phyloP scores from a whole-genome alignment of 2,329 filamentous ascomycete genomes.

The Fusarium musae region DNA sequence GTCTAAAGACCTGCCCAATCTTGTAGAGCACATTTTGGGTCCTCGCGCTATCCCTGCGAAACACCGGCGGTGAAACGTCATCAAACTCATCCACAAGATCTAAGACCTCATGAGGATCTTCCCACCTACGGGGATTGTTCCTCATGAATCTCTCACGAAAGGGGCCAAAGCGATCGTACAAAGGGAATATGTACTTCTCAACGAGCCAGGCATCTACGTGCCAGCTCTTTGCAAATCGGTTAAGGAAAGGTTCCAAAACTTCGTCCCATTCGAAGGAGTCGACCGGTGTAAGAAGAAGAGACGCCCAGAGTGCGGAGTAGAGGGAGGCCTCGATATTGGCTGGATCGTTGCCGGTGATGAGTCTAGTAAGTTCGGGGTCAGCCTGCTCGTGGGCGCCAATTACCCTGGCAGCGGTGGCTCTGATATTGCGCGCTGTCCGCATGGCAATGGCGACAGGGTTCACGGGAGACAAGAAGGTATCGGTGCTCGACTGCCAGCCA shows the following conservation, averaged over 20 bases:
- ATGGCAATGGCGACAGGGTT: conserved; percentile 74
- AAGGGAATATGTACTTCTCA: conserved; percentile 71
- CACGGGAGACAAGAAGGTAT: conserved; percentile 71
- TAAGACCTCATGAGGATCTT: conserved; percentile 47
- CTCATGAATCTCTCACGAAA: conserved; percentile 43
- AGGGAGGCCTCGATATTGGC: conserved; percentile 67
- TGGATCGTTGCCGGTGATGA: conserved; percentile 49
- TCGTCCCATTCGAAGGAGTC: conserved; percentile 66
- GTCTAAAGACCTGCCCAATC: conserved; percentile 86
- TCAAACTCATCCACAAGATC: conserved; percentile 58
- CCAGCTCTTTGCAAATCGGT: conserved; percentile 53
- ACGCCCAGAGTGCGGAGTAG: conserved; percentile 81
- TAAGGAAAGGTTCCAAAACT: conserved; percentile 71
- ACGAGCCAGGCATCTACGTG: conserved; percentile 78
- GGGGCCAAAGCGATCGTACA: conserved; percentile 61
- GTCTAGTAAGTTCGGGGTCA: conserved; percentile 47
- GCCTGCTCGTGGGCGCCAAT: conserved; percentile 45
- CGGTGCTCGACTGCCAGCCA: conserved; percentile 55
- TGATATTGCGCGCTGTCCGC: conserved; percentile 81
- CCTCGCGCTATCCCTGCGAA: conserved; percentile 44
- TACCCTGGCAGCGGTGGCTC: conserved; percentile 67
- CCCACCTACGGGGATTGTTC: conserved; percentile 43
- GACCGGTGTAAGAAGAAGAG: conserved; percentile 64
- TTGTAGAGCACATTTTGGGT: conserved; percentile 59
- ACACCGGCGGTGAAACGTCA: conserved; percentile 51